Percentiles rank a stretch among this genome's conserved stretches.
Conservation (phyloP, 805 yeast genomes). For the Danielia oregonensis region DNA sequence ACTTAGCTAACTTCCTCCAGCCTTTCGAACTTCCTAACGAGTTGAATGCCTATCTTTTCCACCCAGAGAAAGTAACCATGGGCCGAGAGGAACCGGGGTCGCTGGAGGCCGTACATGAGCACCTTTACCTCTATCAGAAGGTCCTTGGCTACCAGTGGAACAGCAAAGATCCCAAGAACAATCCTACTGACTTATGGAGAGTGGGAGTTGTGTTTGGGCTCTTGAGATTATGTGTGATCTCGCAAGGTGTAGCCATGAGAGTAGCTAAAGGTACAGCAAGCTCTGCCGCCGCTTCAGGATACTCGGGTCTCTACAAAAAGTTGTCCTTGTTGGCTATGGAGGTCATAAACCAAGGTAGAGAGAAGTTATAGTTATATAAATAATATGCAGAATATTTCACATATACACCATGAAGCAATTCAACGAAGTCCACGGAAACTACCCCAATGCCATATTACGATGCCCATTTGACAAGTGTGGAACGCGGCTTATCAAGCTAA, state of each 20-base stretch:
- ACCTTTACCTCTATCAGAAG: slow-evolving; percentile 25
- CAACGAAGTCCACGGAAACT: slow-evolving; percentile 4
- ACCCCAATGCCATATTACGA: slow-evolving; percentile 12
- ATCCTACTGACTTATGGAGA: slow-evolving; percentile 44
- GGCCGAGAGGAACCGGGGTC: slow-evolving; percentile 32
- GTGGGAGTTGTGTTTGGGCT: slow-evolving; percentile 56
- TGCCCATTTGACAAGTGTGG: slow-evolving; percentile 26
- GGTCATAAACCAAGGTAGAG: slow-evolving; percentile 1
- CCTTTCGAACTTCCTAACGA: slow-evolving; percentile 45
- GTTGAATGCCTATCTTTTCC: slow-evolving; percentile 27
- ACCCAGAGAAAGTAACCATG: slow-evolving; percentile 25
- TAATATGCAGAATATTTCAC: no score
- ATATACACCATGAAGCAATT: no score
- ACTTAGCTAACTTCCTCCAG: slow-evolving; percentile 54
- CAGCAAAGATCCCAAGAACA: slow-evolving; percentile 32
- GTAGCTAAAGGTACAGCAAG: slow-evolving; percentile 50
- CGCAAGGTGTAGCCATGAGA: slow-evolving; percentile 62
- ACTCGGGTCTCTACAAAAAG: slow-evolving; percentile 32
- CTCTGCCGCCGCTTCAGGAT: slow-evolving; percentile 44
- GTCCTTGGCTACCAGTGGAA: slow-evolving; percentile 29
- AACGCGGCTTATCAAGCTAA: slow-evolving; percentile 22
- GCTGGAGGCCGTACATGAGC: slow-evolving; percentile 13
- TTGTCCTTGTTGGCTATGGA: slow-evolving; percentile 29
- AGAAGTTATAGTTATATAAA: background rate
- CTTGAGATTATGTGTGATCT: slow-evolving; percentile 51